phyloP scores from a whole-genome alignment of 768 basidiomycete genomes.

The Sporobolomyces phaffii region DNA sequence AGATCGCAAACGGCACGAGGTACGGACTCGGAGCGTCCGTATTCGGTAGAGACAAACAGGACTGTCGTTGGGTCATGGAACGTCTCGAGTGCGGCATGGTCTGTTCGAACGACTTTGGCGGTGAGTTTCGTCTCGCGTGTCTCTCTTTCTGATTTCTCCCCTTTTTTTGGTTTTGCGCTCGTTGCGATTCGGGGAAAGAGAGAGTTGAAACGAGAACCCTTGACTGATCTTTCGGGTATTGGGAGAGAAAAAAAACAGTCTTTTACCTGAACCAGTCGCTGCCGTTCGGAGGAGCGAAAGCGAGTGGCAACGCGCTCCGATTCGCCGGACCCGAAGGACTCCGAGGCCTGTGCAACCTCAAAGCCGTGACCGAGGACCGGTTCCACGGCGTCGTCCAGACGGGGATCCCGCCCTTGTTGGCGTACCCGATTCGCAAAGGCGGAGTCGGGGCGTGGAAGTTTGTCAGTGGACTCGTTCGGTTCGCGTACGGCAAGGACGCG shows the following conservation, averaged over 20 bases:
- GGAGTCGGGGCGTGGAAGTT: constrained; percentile 23
- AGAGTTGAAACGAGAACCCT: no score
- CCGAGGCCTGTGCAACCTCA: constrained; percentile 76
- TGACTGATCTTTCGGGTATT: no score
- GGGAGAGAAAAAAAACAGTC: no score
- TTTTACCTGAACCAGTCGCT: constrained; percentile 67
- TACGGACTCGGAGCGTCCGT: constrained; percentile 92
- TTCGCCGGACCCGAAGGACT: constrained; percentile 95
- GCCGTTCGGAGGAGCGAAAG: constrained; percentile 90
- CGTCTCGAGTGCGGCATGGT: constrained; percentile 92
- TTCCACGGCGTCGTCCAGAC: constrained; percentile 81
- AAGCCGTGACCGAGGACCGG: constrained; percentile 77
- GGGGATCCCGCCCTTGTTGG: constrained; percentile 72
- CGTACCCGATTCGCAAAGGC: constrained; percentile 78
- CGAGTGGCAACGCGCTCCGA: constrained; percentile 76
- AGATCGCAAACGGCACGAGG: constrained; percentile 76
- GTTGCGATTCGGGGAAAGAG: no score
- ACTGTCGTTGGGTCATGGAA: constrained; percentile 73
- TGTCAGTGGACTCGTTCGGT: constrained; percentile 25
- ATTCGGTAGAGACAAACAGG: constrained; percentile 75
- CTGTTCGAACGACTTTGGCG: constrained; percentile 59
- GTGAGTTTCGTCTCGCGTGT: constrained; percentile 2
- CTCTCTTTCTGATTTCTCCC: no score
- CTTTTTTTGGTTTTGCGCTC: no score
- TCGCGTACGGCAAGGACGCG: constrained; percentile 20